Evolutionary conservation across 2,329 filamentous ascomycete species (phyloP).

Genomic region (Colletotrichum tamarilloi): DNA sequence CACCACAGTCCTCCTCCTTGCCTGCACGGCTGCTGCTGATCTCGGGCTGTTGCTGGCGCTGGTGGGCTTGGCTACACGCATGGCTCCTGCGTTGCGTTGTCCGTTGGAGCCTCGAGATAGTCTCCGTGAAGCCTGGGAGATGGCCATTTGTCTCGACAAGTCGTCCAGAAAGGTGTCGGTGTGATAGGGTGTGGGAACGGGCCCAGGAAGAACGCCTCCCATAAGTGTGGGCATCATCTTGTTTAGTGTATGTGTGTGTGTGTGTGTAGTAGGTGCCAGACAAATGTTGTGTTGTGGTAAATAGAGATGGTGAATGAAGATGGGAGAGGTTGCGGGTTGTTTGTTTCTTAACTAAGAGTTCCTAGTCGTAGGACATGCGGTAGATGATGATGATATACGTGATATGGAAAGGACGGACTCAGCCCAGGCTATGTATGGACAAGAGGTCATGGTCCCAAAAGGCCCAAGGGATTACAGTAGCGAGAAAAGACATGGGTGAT

Average conservation of each 20-base stretch:
- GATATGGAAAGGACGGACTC: slow-evolving; percentile 36
- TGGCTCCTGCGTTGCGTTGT: slow-evolving; percentile 60
- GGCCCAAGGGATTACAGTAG: slow-evolving; percentile 43
- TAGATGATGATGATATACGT: slow-evolving; percentile 28
- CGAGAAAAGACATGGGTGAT: slow-evolving; percentile 44
- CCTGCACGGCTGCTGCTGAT: slow-evolving; percentile 57
- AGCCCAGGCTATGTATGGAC: slow-evolving; percentile 43
- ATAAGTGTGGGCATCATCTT: slow-evolving; percentile 49
- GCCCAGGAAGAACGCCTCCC: slow-evolving; percentile 46
- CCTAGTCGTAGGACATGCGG: not conserved
- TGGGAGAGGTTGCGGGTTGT: not conserved
- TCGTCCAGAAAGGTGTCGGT: slow-evolving; percentile 62
- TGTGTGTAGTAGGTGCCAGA: not conserved
- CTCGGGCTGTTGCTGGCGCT: slow-evolving; percentile 78
- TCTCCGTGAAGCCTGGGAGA: slow-evolving; percentile 58
- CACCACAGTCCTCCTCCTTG: slow-evolving; percentile 67
- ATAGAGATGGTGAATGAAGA: not conserved
- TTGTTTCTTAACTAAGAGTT: not conserved
- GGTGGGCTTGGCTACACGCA: slow-evolving; percentile 73
- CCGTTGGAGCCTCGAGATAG: slow-evolving; percentile 62
- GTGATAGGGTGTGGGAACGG: slow-evolving; percentile 46
- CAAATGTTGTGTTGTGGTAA: not conserved
- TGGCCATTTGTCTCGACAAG: slow-evolving; percentile 61
- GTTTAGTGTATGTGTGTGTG: not conserved
- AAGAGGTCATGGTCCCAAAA: slow-evolving; percentile 32